These are phyloP conservation scores for Hibiscus syriacus DNA, from an alignment of 345 rosid species.

Conservation along the genomic window DNA sequence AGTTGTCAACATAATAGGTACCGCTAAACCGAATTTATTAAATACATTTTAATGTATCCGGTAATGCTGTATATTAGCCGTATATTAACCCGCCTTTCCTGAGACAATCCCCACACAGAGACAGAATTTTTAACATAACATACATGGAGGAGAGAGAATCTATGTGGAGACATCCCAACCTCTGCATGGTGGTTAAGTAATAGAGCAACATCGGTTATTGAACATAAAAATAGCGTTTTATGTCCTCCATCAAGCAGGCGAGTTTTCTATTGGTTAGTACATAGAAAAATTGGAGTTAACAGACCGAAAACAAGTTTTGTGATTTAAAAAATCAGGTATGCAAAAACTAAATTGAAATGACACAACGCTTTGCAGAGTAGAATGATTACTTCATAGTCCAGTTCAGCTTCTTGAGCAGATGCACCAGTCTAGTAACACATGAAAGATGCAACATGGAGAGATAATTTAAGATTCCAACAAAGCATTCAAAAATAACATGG, in stretches of 20 bases:
- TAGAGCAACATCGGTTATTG: background rate
- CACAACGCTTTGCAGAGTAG: background rate
- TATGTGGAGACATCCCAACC: background rate
- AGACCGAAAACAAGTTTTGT: background rate
- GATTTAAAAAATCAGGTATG: background rate
- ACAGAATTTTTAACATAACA: background rate
- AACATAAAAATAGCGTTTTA: background rate
- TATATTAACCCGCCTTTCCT: no score
- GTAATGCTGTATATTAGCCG: no score
- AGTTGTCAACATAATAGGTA: no score
- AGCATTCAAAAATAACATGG: background rate
- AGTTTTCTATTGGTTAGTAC: background rate
- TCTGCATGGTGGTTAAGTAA: background rate
- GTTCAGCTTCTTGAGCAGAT: background rate
- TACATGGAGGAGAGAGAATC: background rate
- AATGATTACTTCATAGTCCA: background rate
- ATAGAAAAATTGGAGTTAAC: background rate
- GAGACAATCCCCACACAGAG: no score
- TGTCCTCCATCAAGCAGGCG: background rate
- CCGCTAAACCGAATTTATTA: no score
- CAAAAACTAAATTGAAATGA: no score
- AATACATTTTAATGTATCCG: no score
- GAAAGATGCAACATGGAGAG: background rate
- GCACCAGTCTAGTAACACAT: no score
- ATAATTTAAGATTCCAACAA: background rate